Conservation (phyloP, 768 basidiomycete genomes). For the Boletus subcaerulescens region DNA sequence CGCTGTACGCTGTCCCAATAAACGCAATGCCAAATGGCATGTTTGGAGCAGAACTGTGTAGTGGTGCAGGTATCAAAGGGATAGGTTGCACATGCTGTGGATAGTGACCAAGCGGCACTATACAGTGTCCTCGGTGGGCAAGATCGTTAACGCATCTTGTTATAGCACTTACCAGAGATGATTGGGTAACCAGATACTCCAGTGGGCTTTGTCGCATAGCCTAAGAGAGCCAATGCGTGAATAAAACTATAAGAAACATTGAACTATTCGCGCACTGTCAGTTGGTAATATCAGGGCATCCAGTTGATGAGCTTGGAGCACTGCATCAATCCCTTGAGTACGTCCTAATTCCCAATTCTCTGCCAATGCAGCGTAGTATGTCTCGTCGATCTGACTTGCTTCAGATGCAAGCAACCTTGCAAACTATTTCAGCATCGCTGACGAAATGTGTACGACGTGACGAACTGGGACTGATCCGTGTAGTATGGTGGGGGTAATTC, state of each 20-base stretch:
- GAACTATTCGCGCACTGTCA: constrained; percentile 24
- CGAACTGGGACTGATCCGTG: constrained; percentile 35
- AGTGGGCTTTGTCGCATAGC: constrained; percentile 31
- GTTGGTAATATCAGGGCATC: constrained; percentile 54
- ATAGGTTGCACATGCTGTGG: constrained; percentile 42
- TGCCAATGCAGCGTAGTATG: constrained; percentile 44
- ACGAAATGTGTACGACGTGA: not conserved
- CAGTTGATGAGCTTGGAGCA: constrained; percentile 42
- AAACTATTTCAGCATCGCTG: constrained; percentile 3
- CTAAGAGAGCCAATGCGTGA: constrained; percentile 4
- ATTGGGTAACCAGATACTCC: constrained; percentile 68
- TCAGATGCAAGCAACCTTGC: constrained; percentile 24
- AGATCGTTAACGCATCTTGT: not conserved
- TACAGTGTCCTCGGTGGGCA: not conserved
- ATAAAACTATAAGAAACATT: not conserved
- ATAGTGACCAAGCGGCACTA: constrained; percentile 60
- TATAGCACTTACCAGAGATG: constrained; percentile 49
- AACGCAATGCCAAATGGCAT: constrained; percentile 64
- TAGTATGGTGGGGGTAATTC: constrained; percentile 41
- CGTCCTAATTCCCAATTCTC: constrained; percentile 49
- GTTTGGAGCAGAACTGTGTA: constrained; percentile 36
- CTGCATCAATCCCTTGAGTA: constrained; percentile 53
- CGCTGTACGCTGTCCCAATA: constrained; percentile 59
- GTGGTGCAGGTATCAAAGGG: constrained; percentile 42
- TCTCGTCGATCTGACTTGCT: constrained; percentile 34